Evolutionary conservation across 1,139 yeast species (phyloP).

Genomic region (Spencermartinsiella ligniputridi): DNA sequence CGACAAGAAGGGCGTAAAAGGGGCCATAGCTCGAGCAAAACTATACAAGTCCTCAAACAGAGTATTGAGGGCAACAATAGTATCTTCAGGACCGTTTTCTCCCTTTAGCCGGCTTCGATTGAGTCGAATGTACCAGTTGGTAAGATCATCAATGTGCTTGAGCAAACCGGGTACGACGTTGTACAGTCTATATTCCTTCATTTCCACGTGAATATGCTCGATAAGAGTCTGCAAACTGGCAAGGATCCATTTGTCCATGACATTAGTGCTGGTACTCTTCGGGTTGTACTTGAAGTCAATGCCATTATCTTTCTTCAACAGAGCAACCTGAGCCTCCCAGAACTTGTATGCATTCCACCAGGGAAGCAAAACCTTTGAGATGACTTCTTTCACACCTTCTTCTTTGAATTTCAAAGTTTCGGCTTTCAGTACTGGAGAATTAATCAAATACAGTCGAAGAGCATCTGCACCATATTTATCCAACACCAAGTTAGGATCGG

Average conservation of each 20-base stretch:
- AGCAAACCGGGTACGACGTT: slow-evolving; percentile 94
- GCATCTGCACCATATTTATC: slow-evolving; percentile 97
- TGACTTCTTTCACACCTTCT: slow-evolving; percentile 97
- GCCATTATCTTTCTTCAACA: slow-evolving; percentile 70
- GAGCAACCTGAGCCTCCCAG: slow-evolving; percentile 88
- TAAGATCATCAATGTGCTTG: slow-evolving; percentile 84
- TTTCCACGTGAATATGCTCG: slow-evolving; percentile 80
- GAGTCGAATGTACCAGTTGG: slow-evolving; percentile 98
- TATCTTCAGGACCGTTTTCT: slow-evolving; percentile 77
- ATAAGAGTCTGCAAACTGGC: slow-evolving; percentile 92
- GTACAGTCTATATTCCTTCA: slow-evolving; percentile 83
- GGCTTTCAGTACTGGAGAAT: slow-evolving; percentile 95
- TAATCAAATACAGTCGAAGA: slow-evolving; percentile 87
- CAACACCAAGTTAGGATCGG: slow-evolving; percentile 82
- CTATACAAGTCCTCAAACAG: slow-evolving; percentile 85
- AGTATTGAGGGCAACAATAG: slow-evolving; percentile 82
- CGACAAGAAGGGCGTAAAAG: slow-evolving; percentile 94
- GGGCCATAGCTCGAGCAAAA: slow-evolving; percentile 95
- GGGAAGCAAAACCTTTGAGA: slow-evolving; percentile 89
- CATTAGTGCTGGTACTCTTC: slow-evolving; percentile 61
- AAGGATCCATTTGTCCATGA: slow-evolving; percentile 96
- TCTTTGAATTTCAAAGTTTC: slow-evolving; percentile 96
- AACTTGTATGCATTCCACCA: slow-evolving; percentile 98
- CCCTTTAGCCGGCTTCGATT: slow-evolving; percentile 98
- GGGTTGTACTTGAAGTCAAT: slow-evolving; percentile 72